Base-by-base conservation (phyloP, 2,329 filamentous ascomycete genomes). In the Colletotrichum ledebouriae region DNA sequence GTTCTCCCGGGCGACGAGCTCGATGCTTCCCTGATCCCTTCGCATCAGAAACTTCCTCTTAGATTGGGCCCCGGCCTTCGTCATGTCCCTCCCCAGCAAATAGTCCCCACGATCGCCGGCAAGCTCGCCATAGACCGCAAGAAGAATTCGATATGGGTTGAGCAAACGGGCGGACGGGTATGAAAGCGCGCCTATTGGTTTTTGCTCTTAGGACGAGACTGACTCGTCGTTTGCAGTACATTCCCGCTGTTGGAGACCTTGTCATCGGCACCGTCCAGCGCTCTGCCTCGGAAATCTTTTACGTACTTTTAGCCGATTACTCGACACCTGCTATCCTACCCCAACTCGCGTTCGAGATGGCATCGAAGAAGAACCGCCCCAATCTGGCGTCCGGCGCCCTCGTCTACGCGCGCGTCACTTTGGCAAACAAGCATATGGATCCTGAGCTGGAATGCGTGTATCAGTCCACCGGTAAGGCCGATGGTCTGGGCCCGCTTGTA, bases 371-470 rank as follows among this genome's bases (percentile, higher is more conserved):
- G 82, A 97, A 93, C 3, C 87, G 94, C 1, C 96, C 96, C 0
- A 86, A 93, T 71, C 87, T 98, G 49, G 83, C 85, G 33, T 76
- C 88, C 13, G 94, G 94, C 42, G 89, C 93, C 59, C 82, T 98
- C 33, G 93, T 98, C 41, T 98, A 98, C 81, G 95, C 94, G 42
- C 92, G 95, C 70, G 89, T 99, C 49, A 84, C 87, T 33, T 87
- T 91, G 46, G 91, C 92, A 17, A 91, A 93, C 75, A 90, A 91
- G 71, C 92, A 94, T 78, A 93, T 94, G 82, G 94, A 98, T 75
- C 87, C 94, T 1, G 96, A 98, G 81, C 83, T 99, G 50, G 94
- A 97, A 75, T 98, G 96, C 78, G 91, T 97, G 50, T 93, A 94
- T 71, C 86, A 93, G 0, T 87, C 91, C 1, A 98, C 94, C 0